These are phyloP conservation scores for Aurinia saxatilis DNA, from an alignment of 345 rosid genomes.

Conservation along the genomic window DNA sequence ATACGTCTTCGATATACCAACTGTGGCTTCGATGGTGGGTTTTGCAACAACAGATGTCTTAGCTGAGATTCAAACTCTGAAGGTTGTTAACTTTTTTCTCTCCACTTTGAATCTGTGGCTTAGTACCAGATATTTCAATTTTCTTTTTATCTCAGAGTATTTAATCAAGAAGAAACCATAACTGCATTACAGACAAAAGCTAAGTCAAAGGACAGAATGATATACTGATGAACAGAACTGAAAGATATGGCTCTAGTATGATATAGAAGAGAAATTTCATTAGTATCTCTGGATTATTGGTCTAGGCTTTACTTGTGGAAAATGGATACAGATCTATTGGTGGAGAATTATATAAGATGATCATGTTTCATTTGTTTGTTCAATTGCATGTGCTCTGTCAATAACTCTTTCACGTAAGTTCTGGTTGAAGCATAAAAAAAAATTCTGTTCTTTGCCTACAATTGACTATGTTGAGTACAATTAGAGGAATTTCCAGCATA, in stretches of 20 bases:
- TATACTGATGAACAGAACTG: neutral
- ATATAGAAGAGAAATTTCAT: neutral
- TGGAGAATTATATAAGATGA: neutral
- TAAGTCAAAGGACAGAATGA: neutral
- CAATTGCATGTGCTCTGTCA: neutral
- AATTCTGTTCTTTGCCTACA: neutral
- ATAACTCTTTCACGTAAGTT: neutral
- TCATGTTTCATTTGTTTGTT: neutral
- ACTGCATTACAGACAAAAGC: neutral
- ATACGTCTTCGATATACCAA: conserved; percentile 56
- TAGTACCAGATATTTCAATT: neutral
- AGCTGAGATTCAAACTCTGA: conserved; percentile 58
- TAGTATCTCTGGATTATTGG: neutral
- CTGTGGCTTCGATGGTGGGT: conserved; percentile 53
- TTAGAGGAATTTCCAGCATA: neutral
- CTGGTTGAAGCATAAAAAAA: neutral
- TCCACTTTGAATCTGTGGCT: neutral
- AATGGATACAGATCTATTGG: neutral
- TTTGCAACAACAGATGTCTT: conserved; percentile 46
- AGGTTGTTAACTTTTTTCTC: conserved; percentile 41
- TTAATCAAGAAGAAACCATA: neutral
- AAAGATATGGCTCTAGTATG: neutral
- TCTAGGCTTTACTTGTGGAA: conserved; percentile 3
- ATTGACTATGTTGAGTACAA: neutral
- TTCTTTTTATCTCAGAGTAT: neutral